Percentiles rank a stretch among this genome's conserved stretches.
Conservation (phyloP, 192 early-diverging fungal genomes). For the Entomortierella parvispora region DNA sequence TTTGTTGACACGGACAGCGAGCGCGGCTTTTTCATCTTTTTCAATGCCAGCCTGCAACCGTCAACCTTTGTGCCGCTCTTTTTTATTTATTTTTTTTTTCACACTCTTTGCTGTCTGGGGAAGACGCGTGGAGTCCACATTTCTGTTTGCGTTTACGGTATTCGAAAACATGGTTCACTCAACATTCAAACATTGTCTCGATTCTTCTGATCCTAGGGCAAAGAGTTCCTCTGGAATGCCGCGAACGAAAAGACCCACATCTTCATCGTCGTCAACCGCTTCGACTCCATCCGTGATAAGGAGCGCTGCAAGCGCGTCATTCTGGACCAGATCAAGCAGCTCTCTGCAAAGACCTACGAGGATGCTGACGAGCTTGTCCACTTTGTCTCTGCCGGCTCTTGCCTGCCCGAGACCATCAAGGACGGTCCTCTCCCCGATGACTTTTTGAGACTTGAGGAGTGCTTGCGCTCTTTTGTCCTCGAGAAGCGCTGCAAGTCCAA, state of each 20-base stretch:
- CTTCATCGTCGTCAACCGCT: conserved; percentile 98
- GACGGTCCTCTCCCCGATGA: conserved; percentile 38
- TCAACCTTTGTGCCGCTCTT: not conserved
- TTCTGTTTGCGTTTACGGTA: conserved; percentile 6
- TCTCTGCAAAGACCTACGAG: conserved; percentile 93
- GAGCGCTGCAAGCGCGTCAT: conserved; percentile 95
- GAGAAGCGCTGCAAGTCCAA: conserved; percentile 96
- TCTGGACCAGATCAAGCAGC: conserved; percentile 94
- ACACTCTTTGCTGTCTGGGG: too few species aligned
- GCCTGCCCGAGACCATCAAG: conserved; percentile 43
- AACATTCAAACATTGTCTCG: too few species aligned
- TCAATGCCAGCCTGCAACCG: not conserved
- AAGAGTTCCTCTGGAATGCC: conserved; percentile 95
- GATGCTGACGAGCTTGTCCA: conserved; percentile 94
- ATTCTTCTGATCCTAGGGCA: conserved; percentile 67
- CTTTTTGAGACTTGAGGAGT: conserved; percentile 87
- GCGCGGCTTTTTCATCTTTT: not conserved
- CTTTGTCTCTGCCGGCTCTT: conserved; percentile 86
- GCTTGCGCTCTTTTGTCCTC: conserved; percentile 90
- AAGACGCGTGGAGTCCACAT: not conserved
- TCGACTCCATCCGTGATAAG: conserved; percentile 94
- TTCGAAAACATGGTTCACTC: too few species aligned
- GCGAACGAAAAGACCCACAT: conserved; percentile 99
- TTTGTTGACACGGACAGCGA: not conserved
- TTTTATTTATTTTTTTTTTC: not conserved